Evolutionary conservation across 495 filamentous ascomycete genomes (phyloP).

Genomic region (Bacidia rubella): DNA sequence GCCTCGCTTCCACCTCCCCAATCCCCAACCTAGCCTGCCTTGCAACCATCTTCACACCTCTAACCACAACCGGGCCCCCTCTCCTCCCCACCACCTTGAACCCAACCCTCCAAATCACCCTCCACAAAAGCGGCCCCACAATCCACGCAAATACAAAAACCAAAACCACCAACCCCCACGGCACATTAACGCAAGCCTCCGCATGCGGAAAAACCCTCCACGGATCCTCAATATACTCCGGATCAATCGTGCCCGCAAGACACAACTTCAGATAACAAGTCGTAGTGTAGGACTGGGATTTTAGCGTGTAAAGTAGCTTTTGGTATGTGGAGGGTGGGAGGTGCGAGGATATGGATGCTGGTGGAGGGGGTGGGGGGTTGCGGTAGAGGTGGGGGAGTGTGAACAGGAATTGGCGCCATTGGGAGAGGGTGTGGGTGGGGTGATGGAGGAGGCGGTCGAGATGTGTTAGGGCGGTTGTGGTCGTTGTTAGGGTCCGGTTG

Average conservation of each 20-base stretch:
- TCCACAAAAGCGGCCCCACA: background rate
- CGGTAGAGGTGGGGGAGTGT: background rate
- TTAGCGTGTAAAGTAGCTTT: background rate
- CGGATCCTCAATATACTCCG: background rate
- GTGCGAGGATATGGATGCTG: background rate
- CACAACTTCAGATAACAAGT: background rate
- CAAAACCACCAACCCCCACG: background rate
- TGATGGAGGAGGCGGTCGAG: no score
- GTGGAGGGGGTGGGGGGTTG: background rate
- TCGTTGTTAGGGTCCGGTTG: no score
- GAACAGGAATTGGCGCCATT: no score
- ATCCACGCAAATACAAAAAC: background rate
- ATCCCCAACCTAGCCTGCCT: no score
- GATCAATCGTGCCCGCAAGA: background rate
- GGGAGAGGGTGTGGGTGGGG: no score
- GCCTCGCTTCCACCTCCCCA: no score
- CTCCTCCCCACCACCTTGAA: background rate
- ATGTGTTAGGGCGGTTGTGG: no score
- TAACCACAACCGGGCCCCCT: no score
- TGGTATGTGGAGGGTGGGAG: no score
- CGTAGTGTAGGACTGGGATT: background rate
- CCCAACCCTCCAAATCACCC: background rate
- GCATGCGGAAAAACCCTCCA: background rate
- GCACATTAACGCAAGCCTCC: background rate
- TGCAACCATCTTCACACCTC: no score